These are phyloP conservation scores for Tolypocladium ophioglossoides DNA, from an alignment of 2,329 filamentous ascomycete species.

Conservation along the genomic window DNA sequence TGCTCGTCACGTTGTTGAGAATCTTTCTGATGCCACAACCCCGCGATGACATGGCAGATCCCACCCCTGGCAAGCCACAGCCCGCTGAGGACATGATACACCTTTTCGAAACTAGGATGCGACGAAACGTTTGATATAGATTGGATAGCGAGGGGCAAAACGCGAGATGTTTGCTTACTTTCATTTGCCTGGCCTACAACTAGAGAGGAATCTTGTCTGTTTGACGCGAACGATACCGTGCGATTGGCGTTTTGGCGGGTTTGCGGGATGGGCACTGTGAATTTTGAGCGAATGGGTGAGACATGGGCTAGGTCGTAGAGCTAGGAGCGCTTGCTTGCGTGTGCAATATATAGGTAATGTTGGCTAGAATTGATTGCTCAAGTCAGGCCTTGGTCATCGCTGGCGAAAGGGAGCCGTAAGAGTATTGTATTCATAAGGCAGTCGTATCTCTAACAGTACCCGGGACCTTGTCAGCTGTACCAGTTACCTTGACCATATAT, in stretches of 20 bases:
- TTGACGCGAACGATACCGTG: neutral
- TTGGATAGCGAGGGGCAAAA: neutral
- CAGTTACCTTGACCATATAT: neutral
- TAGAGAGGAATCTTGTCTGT: neutral
- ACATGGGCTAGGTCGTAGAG: neutral
- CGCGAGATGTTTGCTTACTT: neutral
- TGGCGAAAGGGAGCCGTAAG: too few species aligned
- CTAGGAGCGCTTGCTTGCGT: neutral
- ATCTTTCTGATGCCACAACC: neutral
- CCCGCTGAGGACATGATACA: constrained; percentile 1
- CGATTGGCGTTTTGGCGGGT: neutral
- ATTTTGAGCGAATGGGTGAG: neutral
- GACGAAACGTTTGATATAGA: neutral
- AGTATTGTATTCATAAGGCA: neutral
- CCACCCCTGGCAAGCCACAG: neutral
- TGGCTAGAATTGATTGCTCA: neutral
- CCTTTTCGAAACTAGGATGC: neutral
- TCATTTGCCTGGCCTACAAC: neutral
- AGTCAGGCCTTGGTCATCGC: neutral
- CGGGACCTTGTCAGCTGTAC: neutral
- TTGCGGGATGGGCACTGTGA: neutral
- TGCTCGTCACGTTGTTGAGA: neutral
- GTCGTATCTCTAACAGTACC: neutral
- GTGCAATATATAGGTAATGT: neutral
- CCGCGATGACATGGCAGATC: neutral